phyloP scores from a whole-genome alignment of 495 filamentous ascomycete genomes.

The Mytilinidion resinicola region DNA sequence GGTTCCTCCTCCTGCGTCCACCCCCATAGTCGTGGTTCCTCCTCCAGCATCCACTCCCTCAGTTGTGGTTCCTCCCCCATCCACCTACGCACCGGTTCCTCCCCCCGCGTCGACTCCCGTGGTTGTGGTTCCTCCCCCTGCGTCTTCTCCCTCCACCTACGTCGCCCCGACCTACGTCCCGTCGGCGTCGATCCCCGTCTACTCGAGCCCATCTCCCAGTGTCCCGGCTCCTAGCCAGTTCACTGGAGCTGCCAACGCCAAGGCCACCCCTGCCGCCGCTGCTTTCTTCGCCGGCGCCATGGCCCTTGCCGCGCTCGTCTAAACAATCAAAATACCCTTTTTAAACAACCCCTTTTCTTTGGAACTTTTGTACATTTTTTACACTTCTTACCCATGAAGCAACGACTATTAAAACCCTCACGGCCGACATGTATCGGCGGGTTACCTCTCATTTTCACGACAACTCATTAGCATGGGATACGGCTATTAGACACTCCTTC shows the following conservation, averaged over 20 bases:
- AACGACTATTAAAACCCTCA: neutral
- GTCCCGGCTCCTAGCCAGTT: conserved; percentile 10
- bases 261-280: conserved; percentile 17
- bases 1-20: too few species aligned
- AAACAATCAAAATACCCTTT: neutral
- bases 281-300: conserved; percentile 23
- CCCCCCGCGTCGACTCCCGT: neutral
- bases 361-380: neutral
- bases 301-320: conserved; percentile 14
- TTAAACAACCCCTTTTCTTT: neutral
- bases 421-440: conserved; percentile 1
- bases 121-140: neutral
- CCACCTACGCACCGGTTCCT: neutral
- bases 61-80: neutral
- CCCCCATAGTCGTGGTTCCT: too few species aligned
- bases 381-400: neutral
- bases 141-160: neutral
- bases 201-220: neutral
- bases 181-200: too few species aligned
- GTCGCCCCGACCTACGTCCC: neutral
- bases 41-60: too few species aligned
- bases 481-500: too few species aligned
- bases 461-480: too few species aligned
- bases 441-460: neutral
- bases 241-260: conserved; percentile 22